Percentiles rank a stretch among this genome's conserved stretches.
Conservation (phyloP, 2,329 filamentous ascomycete species). For the Colletotrichum godetiae region DNA sequence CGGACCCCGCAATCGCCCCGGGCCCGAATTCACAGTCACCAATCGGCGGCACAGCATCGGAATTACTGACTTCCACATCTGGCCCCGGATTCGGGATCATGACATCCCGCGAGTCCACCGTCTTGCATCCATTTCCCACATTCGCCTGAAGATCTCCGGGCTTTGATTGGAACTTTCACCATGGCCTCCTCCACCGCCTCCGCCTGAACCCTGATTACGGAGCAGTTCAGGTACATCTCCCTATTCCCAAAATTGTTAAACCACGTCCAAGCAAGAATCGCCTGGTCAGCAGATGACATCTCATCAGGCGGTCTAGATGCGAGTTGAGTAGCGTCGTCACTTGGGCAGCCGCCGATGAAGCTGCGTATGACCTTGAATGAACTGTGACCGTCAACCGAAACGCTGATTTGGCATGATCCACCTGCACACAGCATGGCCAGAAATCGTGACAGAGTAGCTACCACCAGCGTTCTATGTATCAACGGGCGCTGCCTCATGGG, state of each 20-base stretch:
- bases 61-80: conserved; percentile 51
- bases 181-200: background rate
- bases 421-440: conserved; percentile 62
- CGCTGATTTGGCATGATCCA: conserved; percentile 71
- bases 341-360: conserved; percentile 50
- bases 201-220: conserved; percentile 62
- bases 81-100: background rate
- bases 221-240: conserved; percentile 80
- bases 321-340: conserved; percentile 47
- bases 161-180: conserved; percentile 46
- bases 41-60: background rate
- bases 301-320: conserved; percentile 66
- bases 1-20: background rate
- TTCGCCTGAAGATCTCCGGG: conserved; percentile 79
- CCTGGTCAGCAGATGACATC: conserved; percentile 58
- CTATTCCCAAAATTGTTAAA: conserved; percentile 72
- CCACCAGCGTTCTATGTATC: conserved; percentile 64
- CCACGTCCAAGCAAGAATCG: conserved; percentile 72
- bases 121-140: conserved; percentile 65
- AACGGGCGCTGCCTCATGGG: conserved; percentile 52
- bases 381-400: conserved; percentile 70
- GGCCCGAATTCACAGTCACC: conserved; percentile 9
- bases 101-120: conserved; percentile 56
- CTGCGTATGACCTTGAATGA: conserved; percentile 65
- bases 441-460: conserved; percentile 64